phyloP scores from a whole-genome alignment of 2,329 filamentous ascomycete genomes.

The Fusarium globosum region DNA sequence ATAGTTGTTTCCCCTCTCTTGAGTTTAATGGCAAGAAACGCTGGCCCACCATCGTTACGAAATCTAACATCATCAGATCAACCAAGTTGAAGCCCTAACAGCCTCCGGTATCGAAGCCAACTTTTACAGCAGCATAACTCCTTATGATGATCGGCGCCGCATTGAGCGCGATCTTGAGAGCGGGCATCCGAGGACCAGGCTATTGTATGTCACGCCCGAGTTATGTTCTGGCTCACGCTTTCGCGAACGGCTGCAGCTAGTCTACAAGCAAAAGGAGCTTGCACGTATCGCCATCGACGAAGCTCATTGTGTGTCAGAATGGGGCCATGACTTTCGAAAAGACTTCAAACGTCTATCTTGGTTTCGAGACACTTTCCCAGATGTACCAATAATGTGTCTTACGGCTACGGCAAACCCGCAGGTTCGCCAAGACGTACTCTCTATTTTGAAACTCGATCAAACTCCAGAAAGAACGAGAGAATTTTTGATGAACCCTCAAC shows the following conservation, averaged over 20 bases:
- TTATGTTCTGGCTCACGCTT: conserved; percentile 83
- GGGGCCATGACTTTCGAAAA: conserved; percentile 97
- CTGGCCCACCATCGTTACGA: neutral
- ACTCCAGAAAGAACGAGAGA: conserved; percentile 69
- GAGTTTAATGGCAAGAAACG: conserved; percentile 78
- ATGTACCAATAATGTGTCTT: conserved; percentile 90
- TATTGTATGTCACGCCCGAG: conserved; percentile 95
- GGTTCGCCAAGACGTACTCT: conserved; percentile 85
- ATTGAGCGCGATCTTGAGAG: conserved; percentile 87
- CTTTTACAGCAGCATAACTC: conserved; percentile 87
- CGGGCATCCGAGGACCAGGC: conserved; percentile 82
- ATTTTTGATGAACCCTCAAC: conserved; percentile 86
- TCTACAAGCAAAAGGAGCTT: conserved; percentile 86
- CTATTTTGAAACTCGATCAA: conserved; percentile 74
- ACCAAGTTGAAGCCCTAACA: conserved; percentile 86
- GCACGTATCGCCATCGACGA: conserved; percentile 91
- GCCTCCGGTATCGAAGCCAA: conserved; percentile 81
- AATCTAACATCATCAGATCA: conserved; percentile 68
- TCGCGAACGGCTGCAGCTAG: conserved; percentile 76
- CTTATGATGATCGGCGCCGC: conserved; percentile 69
- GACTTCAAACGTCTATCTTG: conserved; percentile 89
- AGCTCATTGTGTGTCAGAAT: conserved; percentile 97
- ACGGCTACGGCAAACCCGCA: conserved; percentile 89
- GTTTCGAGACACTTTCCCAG: conserved; percentile 84
- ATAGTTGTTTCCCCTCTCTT: conserved; percentile 91